Percentiles rank a stretch among this genome's conserved stretches.
Conservation (phyloP, 2,329 filamentous ascomycete genomes). For the Fusarium mangiferae region DNA sequence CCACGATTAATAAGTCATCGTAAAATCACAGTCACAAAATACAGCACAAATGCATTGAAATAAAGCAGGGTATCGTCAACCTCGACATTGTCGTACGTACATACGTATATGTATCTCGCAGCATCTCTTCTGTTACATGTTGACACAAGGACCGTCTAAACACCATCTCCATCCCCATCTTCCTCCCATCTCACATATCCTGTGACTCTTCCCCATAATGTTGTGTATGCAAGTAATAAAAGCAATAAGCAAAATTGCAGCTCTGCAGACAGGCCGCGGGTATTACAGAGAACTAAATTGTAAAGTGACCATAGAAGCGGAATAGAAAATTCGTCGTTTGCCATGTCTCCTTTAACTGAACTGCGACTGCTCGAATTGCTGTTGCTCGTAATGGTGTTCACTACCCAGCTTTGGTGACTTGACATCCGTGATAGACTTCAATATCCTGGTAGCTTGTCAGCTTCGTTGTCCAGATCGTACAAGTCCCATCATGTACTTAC, state of each 20-base stretch:
- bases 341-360: slow-evolving; percentile 24
- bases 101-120: slow-evolving; percentile 22
- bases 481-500: slow-evolving; percentile 48
- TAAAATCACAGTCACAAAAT: background rate
- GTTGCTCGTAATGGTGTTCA: slow-evolving; percentile 33
- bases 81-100: slow-evolving; percentile 21
- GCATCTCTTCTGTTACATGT: slow-evolving; percentile 8
- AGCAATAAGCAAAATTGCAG: slow-evolving; percentile 37
- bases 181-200: slow-evolving; percentile 14
- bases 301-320: slow-evolving; percentile 32
- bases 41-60: background rate
- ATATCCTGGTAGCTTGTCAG: slow-evolving; percentile 32
- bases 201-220: slow-evolving; percentile 15
- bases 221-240: slow-evolving; percentile 32
- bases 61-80: slow-evolving; percentile 35
- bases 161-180: background rate
- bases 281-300: slow-evolving; percentile 43
- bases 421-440: slow-evolving; percentile 44
- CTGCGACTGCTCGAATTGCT: slow-evolving; percentile 25
- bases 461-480: no score
- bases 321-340: slow-evolving; percentile 16
- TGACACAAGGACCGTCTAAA: background rate
- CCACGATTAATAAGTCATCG: background rate
- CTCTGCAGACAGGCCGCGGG: slow-evolving; percentile 38
- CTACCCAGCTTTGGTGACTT: slow-evolving; percentile 29